phyloP scores from a whole-genome alignment of 345 rosid species.

The Psidium friedrichsthalianum region DNA sequence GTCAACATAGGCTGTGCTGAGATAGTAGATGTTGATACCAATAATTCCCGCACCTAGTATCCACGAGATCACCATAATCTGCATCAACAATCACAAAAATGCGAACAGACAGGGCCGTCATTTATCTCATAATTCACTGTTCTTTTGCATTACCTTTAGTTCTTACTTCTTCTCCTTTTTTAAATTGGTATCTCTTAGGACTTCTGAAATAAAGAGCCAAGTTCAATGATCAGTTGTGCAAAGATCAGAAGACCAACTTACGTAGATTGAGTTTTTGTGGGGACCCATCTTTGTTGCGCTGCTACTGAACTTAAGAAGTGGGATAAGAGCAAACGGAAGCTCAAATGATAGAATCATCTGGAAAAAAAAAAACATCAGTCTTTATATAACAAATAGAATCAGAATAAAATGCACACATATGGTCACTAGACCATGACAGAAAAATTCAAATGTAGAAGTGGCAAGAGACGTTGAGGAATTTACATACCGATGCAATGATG shows the following conservation, averaged over 20 bases:
- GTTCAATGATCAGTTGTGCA: not conserved
- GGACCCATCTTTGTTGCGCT: constrained; percentile 65
- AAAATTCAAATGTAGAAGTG: not conserved
- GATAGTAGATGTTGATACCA: constrained; percentile 50
- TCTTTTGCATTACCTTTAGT: not conserved
- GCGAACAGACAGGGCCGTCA: not conserved
- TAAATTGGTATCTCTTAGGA: not conserved
- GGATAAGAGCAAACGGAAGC: constrained; percentile 63
- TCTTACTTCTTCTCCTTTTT: not conserved
- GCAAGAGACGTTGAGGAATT: not conserved
- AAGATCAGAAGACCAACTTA: not conserved
- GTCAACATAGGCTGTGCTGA: constrained; percentile 31
- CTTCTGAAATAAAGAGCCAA: not conserved
- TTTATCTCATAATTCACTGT: not conserved
- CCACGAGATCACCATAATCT: constrained; percentile 57
- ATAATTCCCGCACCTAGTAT: constrained; percentile 35
- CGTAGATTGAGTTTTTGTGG: constrained; percentile 39
- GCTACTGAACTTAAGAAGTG: constrained; percentile 67
- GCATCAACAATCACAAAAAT: not conserved
- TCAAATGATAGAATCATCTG: constrained; percentile 75
- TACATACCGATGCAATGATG: constrained; percentile 49
- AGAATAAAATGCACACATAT: not conserved
- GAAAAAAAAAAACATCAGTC: not conserved
- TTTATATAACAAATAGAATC: not conserved
- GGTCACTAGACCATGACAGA: not conserved